phyloP scores from a whole-genome alignment of 2,329 filamentous ascomycete genomes.

The Xylariaceae sp. region DNA sequence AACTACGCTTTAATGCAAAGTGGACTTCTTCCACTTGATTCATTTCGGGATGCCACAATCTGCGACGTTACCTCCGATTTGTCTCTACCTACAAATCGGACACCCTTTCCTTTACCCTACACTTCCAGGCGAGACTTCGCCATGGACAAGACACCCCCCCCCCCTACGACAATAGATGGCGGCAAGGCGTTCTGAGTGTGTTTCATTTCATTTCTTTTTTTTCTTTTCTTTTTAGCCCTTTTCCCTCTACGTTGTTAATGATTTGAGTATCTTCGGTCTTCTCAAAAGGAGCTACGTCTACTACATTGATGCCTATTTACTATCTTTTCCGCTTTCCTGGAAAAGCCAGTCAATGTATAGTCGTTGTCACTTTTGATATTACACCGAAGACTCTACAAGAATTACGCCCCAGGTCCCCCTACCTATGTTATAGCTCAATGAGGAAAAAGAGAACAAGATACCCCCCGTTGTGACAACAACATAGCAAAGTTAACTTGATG shows the following conservation, averaged over 20 bases:
- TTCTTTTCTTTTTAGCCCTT: not conserved
- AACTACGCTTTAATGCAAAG: conserved; percentile 2
- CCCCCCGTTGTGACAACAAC: not conserved
- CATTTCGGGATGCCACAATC: not conserved
- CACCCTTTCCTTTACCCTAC: too few relatives aligned
- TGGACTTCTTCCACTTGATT: not conserved
- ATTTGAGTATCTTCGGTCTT: not conserved
- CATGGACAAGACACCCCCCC: not conserved
- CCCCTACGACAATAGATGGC: not conserved
- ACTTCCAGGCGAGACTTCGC: not conserved
- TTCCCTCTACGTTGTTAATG: not conserved
- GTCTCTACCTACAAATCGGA: not conserved
- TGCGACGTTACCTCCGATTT: not conserved
- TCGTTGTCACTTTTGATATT: not conserved
- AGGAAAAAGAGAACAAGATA: not conserved
- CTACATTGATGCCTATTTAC: too few relatives aligned
- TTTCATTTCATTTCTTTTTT: not conserved
- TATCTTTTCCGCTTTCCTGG: not conserved
- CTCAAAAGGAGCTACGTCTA: not conserved
- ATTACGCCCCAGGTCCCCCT: not conserved
- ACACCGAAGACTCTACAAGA: not conserved
- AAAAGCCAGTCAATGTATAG: too few relatives aligned
- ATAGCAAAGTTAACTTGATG: not conserved
- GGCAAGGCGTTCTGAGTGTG: conserved; percentile 1
- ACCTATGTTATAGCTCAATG: not conserved